phyloP scores from a whole-genome alignment of 2,329 filamentous ascomycete species.

The Epichloe sp. region DNA sequence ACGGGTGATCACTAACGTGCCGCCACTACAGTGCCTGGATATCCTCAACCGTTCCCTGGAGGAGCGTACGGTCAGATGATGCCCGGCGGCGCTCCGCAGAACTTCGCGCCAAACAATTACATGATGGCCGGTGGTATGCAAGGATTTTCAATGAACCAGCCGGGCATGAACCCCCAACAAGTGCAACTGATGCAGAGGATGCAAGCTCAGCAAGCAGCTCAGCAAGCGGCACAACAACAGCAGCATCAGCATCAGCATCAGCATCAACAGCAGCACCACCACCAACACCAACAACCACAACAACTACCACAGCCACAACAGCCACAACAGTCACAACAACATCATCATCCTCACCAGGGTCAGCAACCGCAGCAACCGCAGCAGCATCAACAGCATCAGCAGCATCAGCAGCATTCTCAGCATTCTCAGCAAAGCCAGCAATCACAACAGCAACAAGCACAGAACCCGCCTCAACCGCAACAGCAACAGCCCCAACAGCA shows the following conservation, averaged over 20 bases:
- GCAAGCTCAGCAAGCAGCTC: conserved; percentile 12
- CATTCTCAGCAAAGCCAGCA: conserved; percentile 19
- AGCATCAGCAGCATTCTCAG: conserved; percentile 15
- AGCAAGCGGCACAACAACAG: conserved; percentile 14
- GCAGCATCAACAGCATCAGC: conserved; percentile 16
- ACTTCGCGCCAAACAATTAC: conserved; percentile 31
- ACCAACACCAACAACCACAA: conserved; percentile 16
- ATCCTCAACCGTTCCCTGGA: conserved; percentile 43
- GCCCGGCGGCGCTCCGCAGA: conserved; percentile 36
- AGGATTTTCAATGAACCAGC: conserved; percentile 42
- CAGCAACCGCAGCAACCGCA: conserved; percentile 14
- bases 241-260: conserved; percentile 20
- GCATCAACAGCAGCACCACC: conserved; percentile 17
- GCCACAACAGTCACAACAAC: conserved; percentile 14
- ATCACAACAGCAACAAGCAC: conserved; percentile 12
- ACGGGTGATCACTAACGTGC: conserved; percentile 6
- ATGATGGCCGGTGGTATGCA: conserved; percentile 43
- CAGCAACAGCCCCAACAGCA: conserved; percentile 7
- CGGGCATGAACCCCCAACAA: conserved; percentile 34
- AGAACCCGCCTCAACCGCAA: conserved; percentile 9
- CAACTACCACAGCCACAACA: conserved; percentile 11
- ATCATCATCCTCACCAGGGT: conserved; percentile 20
- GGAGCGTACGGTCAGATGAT: conserved; percentile 43
- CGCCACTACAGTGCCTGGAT: conserved; percentile 36
- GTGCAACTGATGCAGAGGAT: conserved; percentile 33